Conservation (phyloP, 768 basidiomycete genomes). For the Podaxis sp. region DNA sequence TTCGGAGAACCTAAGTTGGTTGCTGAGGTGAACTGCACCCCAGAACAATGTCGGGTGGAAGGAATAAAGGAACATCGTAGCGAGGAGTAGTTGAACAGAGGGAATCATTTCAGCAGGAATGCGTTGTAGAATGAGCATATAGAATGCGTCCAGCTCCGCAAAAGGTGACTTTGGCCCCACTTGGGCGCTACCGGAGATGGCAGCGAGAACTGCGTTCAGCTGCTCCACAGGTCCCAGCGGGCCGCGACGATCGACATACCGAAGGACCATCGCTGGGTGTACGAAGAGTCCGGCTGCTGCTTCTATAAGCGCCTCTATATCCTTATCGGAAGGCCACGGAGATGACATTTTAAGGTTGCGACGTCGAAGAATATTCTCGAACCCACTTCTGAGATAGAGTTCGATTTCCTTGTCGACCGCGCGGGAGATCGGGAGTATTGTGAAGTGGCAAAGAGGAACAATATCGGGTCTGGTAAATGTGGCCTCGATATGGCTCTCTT, state of each 20-base stretch:
- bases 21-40: not conserved
- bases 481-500: not conserved
- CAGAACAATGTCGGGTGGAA: not conserved
- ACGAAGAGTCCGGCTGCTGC: constrained; percentile 2
- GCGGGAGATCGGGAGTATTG: constrained; percentile 1
- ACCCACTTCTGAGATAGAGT: not conserved
- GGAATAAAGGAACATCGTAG: not conserved
- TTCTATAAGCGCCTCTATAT: not conserved
- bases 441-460: not conserved
- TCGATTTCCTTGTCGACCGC: not conserved
- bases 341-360: not conserved
- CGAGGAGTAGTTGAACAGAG: not conserved
- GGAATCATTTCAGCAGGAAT: not conserved
- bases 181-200: not conserved
- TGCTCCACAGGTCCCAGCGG: not conserved
- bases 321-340: not conserved
- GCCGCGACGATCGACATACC: not conserved
- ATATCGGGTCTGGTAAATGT: not conserved
- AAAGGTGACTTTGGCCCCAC: not conserved
- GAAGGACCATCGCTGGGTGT: constrained; percentile 1
- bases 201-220: not conserved
- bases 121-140: constrained; percentile 1
- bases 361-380: not conserved
- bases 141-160: not conserved
- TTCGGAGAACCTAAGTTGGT: not conserved